These are phyloP conservation scores for Trametes hirsuta DNA, from an alignment of 1,284 basidiomycete genomes.

Conservation along the genomic window DNA sequence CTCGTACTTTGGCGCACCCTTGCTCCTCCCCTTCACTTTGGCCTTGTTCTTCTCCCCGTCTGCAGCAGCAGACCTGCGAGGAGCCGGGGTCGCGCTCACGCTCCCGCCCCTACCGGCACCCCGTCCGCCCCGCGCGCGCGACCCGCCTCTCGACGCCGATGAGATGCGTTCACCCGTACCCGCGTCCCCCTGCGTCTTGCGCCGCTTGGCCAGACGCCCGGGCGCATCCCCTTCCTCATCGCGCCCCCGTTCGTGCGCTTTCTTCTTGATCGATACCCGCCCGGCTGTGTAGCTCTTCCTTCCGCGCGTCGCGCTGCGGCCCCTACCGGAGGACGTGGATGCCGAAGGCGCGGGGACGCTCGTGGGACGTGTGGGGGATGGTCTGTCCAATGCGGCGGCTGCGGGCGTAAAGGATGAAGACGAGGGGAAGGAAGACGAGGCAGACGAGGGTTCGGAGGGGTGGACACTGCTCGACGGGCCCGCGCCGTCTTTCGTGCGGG, in stretches of 20 bases:
- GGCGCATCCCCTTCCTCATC: too few species aligned
- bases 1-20: constrained; percentile 4
- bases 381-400: too few species aligned
- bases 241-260: neutral
- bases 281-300: constrained; percentile 1
- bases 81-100: too few species aligned
- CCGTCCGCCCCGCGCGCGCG: neutral
- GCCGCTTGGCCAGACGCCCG: constrained; percentile 10
- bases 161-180: neutral
- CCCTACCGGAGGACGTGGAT: neutral
- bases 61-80: neutral
- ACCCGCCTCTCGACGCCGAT: neutral
- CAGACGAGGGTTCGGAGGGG: too few species aligned
- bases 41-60: neutral
- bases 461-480: neutral
- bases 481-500: too few species aligned
- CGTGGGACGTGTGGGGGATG: too few species aligned
- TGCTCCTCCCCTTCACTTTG: neutral
- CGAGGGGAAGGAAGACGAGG: too few species aligned
- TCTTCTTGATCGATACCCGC: constrained; percentile 7
- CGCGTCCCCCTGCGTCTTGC: constrained; percentile 7
- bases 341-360: too few species aligned
- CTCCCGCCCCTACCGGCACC: neutral
- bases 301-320: neutral
- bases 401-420: too few species aligned